Conservation (phyloP, 257 asterid genomes). For the Primulina eburnea region DNA sequence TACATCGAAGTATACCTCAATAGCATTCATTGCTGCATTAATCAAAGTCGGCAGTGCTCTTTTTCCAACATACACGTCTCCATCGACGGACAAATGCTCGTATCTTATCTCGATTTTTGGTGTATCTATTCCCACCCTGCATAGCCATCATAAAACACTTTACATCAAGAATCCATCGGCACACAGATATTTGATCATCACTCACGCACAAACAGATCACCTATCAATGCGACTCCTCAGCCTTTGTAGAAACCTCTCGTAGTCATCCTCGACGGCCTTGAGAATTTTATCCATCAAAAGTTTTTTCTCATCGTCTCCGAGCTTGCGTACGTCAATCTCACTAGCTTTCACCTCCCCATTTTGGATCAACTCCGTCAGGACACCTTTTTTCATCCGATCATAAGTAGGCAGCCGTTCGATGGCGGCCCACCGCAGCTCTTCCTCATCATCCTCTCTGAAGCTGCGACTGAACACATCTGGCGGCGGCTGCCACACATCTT, state of each 20-base stretch:
- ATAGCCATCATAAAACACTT: background rate
- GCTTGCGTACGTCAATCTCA: conserved; percentile 31
- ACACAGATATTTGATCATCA: no score
- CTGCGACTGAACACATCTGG: conserved; percentile 26
- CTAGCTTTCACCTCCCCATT: conserved; percentile 27
- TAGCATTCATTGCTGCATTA: conserved; percentile 27
- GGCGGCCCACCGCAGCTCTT: conserved; percentile 45
- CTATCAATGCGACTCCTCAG: conserved; percentile 27
- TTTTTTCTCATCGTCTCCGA: conserved; percentile 23
- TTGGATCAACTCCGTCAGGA: conserved; percentile 26
- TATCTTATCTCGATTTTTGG: conserved; percentile 37
- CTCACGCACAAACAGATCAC: background rate
- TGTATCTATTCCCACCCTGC: conserved; percentile 34
- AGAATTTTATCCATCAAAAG: conserved; percentile 23
- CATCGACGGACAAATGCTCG: conserved; percentile 36
- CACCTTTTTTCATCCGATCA: conserved; percentile 26
- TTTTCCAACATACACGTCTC: conserved; percentile 33
- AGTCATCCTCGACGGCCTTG: conserved; percentile 30
- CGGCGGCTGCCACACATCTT: conserved; percentile 25
- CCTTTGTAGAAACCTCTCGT: conserved; percentile 36
- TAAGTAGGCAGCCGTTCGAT: conserved; percentile 48
- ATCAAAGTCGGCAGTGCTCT: conserved; percentile 40
- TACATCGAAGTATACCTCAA: conserved; percentile 27
- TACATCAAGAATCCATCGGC: no score
- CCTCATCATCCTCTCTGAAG: conserved; percentile 33